Base-by-base conservation (phyloP, 306 rosid species). In the Acmispon strigosus region DNA sequence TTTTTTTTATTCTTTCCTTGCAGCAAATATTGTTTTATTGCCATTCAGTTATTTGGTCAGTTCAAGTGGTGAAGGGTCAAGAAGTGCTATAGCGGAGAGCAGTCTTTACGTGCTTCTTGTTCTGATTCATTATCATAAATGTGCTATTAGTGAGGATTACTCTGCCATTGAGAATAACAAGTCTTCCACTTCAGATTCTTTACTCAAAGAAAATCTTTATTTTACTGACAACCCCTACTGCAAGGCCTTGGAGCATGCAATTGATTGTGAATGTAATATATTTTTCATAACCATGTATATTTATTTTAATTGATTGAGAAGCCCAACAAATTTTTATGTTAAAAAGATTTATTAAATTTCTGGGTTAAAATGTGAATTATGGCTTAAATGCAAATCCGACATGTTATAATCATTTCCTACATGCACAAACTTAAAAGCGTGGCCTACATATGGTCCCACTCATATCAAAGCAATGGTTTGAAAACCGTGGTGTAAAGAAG, bases 81-180 rank as follows among this genome's bases (percentile, higher is more conserved):
- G 80, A 81, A 87, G 85, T 81, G 84, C 85, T 39, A 69, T 95
- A 82, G 91, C 96, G 4, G 96, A 95, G 72, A 82, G 87, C 77
- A 95, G 99, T 85, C 84, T 95, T 73, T 87, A 89, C 2, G 92
- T 84, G 78, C 96, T 95, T 58, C 99, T 95, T 79, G 80, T 95
- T 79, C 99, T 91, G 61, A 82, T 85, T 75, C 97, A 95, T 86
- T 89, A 89, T 81, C 97, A 80, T 74, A 91, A 86, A 83, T 91
- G 95, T 73, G 69, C 62, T 62, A 77, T 73, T 75, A 81, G 76
- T 43, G 85, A 82, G 54, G 87, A 79, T 63, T 55, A 68, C 62
- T n/a, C 79, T 58, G 64, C 76, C 36, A 72, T 76, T 61, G 71
- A 43, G 68, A 77, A 79, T 80, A 79, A 66, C 68, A 88, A 80